A percentile compares a stretch with the other conserved stretches of the same genome.
Evolutionary conservation across 2,329 filamentous ascomycete species (phyloP).

Genomic region (Metarhizium rileyi): DNA sequence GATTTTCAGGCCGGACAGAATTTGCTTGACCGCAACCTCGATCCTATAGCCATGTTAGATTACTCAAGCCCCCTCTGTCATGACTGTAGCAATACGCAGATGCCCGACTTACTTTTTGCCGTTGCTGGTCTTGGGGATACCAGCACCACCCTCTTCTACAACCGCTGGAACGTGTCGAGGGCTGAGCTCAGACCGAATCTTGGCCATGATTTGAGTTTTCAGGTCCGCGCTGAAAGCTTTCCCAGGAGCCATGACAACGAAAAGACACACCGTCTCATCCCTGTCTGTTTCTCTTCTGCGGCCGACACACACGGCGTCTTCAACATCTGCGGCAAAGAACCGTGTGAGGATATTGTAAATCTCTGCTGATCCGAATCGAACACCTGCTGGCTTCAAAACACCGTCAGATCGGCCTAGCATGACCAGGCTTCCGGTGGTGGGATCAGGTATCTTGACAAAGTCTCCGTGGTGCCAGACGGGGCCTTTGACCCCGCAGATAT

Average conservation of each 20-base stretch:
- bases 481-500: constrained; percentile 26
- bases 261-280: constrained; percentile 83
- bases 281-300: constrained; percentile 59
- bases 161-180: constrained; percentile 82
- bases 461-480: constrained; percentile 89
- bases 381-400: constrained; percentile 83
- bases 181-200: constrained; percentile 69
- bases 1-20: constrained; percentile 75
- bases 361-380: constrained; percentile 87
- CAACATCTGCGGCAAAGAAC: constrained; percentile 67
- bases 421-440: constrained; percentile 63
- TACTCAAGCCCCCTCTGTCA: no score
- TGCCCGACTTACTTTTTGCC: constrained; percentile 71
- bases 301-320: constrained; percentile 83
- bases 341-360: constrained; percentile 91
- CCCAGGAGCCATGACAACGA: constrained; percentile 64
- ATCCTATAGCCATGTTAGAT: constrained; percentile 44
- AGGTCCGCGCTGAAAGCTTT: constrained; percentile 50
- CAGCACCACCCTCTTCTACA: constrained; percentile 65
- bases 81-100: not conserved
- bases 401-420: constrained; percentile 93
- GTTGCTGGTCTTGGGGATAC: constrained; percentile 86
- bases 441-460: constrained; percentile 62
- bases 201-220: constrained; percentile 51
- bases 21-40: constrained; percentile 93